phyloP scores from a whole-genome alignment of 2,329 filamentous ascomycete species.

The Paraphaeosphaeria minitans region DNA sequence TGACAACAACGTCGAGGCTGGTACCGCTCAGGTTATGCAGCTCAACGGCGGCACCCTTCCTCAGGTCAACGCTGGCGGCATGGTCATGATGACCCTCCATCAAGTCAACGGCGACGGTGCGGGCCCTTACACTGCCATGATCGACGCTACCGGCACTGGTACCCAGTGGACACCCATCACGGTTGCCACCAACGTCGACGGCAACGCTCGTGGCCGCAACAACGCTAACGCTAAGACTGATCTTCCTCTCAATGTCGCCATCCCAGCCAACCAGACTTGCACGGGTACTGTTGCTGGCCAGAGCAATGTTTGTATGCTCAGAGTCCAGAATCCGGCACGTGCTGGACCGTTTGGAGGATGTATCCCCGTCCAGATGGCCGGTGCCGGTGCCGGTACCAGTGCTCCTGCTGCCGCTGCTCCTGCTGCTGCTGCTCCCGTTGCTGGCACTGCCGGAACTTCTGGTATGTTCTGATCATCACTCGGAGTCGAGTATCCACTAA shows the following conservation, averaged over 20 bases:
- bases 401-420: conserved; percentile 5
- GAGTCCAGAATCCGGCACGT: conserved; percentile 64
- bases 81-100: conserved; percentile 66
- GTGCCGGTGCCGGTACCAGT: conserved; percentile 7
- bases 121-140: conserved; percentile 69
- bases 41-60: conserved; percentile 63
- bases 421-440: background rate
- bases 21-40: conserved; percentile 63
- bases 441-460: conserved; percentile 5
- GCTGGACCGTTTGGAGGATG: conserved; percentile 68
- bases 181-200: conserved; percentile 61
- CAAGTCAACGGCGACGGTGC: conserved; percentile 71
- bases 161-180: conserved; percentile 58
- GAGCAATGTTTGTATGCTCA: conserved; percentile 65
- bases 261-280: conserved; percentile 62
- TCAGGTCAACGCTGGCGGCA: conserved; percentile 63
- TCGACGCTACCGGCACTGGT: conserved; percentile 65
- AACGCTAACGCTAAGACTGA: conserved; percentile 34
- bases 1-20: conserved; percentile 61
- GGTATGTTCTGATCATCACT: background rate
- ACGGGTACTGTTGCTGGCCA: conserved; percentile 65
- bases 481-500: background rate
- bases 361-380: conserved; percentile 60
- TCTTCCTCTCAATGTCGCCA: conserved; percentile 61
- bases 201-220: conserved; percentile 56